Evolutionary conservation across 495 filamentous ascomycete genomes (phyloP), one percentile per base, ranked within the genome.

Genomic region (Penicillium ucsense): DNA sequence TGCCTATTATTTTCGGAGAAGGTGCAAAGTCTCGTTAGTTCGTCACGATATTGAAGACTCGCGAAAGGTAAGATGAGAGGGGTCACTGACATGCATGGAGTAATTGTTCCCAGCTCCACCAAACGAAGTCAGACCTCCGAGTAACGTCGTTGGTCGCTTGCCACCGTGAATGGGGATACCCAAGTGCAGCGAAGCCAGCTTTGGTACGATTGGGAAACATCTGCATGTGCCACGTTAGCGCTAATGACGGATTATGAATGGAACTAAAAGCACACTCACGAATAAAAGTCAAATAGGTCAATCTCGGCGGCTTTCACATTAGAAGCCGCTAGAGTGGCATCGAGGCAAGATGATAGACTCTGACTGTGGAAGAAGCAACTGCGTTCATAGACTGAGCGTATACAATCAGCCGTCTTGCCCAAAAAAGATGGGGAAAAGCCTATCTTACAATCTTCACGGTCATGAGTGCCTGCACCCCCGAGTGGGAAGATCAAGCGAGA

Each of bases 81-180:
- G 27, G 1, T 8, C 6, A 33, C 56, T 38, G 56, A 75, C 77
- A 64, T 81, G 77, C 71, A 79, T 75, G 4, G 73, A 77, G 49
- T 81, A 81, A 39, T 81, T 81, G 53, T 81, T 81, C 0, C 77
- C 77, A 20, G 77, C 76, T 0, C 77, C 77, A 4, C 77, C 77
- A 46, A 81, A 81, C 8, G 72, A 77, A 36, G 77, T 81, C 10
- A 81, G 51, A 0, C 77, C 77, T 2, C 77, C 77, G 3, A 81
- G 54, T 7, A 79, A 57, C 1, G 76, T 79, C 6, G 78, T 66
- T 0, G 72, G 75, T 50, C 70, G 73, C 4, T 64, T n/a, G 6
- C 60, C 45, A 6, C 62, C 56, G 3, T 49, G 53, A 8, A 72
- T 65, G 4, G 73, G 62, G 5, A 81, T 53, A 0, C 63, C 66